Conservation (phyloP, 129 eudicot genomes). For the Cynara cardunculus region DNA sequence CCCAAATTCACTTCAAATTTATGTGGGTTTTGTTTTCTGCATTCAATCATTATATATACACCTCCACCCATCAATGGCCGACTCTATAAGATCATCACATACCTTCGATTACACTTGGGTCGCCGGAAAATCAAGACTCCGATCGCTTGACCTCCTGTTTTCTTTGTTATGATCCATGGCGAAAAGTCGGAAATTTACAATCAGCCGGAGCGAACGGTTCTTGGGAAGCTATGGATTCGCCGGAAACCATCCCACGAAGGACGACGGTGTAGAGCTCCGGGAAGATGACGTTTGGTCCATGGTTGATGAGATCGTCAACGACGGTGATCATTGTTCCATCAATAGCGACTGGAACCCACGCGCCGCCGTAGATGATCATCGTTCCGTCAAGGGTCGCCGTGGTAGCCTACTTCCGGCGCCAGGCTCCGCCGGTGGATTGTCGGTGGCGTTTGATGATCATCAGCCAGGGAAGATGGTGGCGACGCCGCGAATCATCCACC, state of each 20-base stretch:
- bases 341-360: conserved; percentile 51
- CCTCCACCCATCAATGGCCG: conserved; percentile 14
- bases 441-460: conserved; percentile 59
- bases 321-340: not conserved
- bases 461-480: conserved; percentile 7
- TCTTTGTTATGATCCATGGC: conserved; percentile 53
- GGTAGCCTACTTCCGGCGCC: not conserved
- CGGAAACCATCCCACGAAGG: conserved; percentile 24
- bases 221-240: conserved; percentile 45
- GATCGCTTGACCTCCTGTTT: conserved; percentile 11
- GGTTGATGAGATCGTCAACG: conserved; percentile 50
- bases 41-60: conserved; percentile 43
- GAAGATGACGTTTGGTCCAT: conserved; percentile 80
- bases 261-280: conserved; percentile 44
- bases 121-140: conserved; percentile 23
- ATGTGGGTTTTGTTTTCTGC: not conserved
- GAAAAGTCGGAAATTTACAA: conserved; percentile 62
- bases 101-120: conserved; percentile 22
- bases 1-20: conserved; percentile 51
- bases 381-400: conserved; percentile 20
- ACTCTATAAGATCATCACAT: conserved; percentile 10
- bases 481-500: conserved; percentile 59
- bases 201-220: conserved; percentile 66
- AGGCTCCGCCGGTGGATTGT: conserved; percentile 57
- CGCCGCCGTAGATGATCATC: conserved; percentile 20